These are phyloP conservation scores for Fusarium circinatum DNA, from an alignment of 2,329 filamentous ascomycete genomes.

Conservation along the genomic window DNA sequence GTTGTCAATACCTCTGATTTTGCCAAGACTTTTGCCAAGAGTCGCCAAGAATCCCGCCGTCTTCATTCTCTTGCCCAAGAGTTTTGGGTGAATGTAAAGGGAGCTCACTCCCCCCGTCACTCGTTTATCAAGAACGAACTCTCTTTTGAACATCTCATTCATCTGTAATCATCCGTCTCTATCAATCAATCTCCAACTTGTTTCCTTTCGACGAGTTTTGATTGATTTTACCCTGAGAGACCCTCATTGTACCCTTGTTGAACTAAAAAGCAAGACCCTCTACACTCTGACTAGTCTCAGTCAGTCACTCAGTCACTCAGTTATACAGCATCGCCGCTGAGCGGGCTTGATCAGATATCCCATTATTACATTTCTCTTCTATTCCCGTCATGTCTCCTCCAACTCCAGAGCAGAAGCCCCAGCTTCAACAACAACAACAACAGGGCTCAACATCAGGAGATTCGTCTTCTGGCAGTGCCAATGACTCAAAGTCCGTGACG, in stretches of 20 bases:
- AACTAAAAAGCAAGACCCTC: conserved; percentile 13
- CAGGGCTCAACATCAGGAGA: conserved; percentile 34
- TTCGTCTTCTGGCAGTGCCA: conserved; percentile 52
- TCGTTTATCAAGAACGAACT: conserved; percentile 34
- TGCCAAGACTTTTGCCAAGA: background rate
- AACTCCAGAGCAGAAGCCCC: conserved; percentile 40
- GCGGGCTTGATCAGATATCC: conserved; percentile 35
- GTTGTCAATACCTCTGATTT: conserved; percentile 31
- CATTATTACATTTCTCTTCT: conserved; percentile 11
- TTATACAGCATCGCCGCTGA: conserved; percentile 2
- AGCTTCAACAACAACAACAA: conserved; percentile 32
- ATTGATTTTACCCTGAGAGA: background rate
- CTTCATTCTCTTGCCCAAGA: conserved; percentile 49
- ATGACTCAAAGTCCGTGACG: conserved; percentile 63
- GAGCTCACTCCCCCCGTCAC: conserved; percentile 47
- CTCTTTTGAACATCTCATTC: conserved; percentile 41
- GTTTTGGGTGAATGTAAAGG: conserved; percentile 51
- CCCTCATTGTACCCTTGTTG: background rate
- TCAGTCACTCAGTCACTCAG: background rate
- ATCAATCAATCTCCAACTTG: conserved; percentile 8
- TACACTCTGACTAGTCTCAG: conserved; percentile 22
- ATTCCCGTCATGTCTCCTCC: conserved; percentile 48
- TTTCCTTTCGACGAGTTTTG: background rate
- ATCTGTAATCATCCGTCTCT: conserved; percentile 5
- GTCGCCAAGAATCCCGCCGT: conserved; percentile 52